phyloP scores from a whole-genome alignment of 352 stramenopile species.

The Globisporangium perplexum region DNA sequence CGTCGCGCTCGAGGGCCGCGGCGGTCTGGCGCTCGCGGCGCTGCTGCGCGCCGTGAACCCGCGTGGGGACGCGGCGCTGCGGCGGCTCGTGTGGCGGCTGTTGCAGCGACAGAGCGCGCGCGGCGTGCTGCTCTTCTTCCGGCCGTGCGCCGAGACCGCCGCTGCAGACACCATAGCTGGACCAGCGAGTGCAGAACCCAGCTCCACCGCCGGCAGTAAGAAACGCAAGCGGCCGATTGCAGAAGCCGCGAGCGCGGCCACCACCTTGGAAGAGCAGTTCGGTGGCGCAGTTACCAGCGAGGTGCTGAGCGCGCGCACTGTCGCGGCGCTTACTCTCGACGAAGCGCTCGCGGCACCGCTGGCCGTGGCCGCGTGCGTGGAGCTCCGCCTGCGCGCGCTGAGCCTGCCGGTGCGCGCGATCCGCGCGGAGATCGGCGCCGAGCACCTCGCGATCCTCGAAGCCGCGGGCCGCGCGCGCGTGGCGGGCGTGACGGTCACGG shows the following conservation, averaged over 20 bases:
- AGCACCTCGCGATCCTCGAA: slow-evolving; percentile 65
- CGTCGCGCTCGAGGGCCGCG: slow-evolving; percentile 49
- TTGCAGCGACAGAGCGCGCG: slow-evolving; percentile 38
- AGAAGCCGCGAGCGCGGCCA: neutral
- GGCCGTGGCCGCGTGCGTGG: slow-evolving; percentile 49
- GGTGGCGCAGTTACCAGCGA: neutral
- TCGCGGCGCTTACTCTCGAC: slow-evolving; percentile 1
- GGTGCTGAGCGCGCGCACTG: neutral
- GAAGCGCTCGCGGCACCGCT: slow-evolving; percentile 12
- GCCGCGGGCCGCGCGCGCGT: slow-evolving; percentile 43
- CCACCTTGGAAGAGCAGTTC: neutral
- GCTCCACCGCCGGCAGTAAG: slow-evolving; percentile 18
- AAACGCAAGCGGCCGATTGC: slow-evolving; percentile 46
- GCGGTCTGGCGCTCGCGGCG: slow-evolving; percentile 28
- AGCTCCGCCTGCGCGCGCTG: slow-evolving; percentile 60
- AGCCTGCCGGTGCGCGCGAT: slow-evolving; percentile 63
- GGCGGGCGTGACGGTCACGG: slow-evolving; percentile 50
- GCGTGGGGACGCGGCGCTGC: slow-evolving; percentile 29
- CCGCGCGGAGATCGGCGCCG: slow-evolving; percentile 47
- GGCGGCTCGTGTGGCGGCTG: slow-evolving; percentile 46
- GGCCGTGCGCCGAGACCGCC: neutral
- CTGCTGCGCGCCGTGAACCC: slow-evolving; percentile 44
- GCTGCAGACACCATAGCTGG: neutral
- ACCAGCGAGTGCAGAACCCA: neutral
- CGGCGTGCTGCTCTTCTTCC: slow-evolving; percentile 51